These are phyloP conservation scores for Backusella australiensis DNA, from an alignment of 192 early-diverging fungal species.

Conservation along the genomic window DNA sequence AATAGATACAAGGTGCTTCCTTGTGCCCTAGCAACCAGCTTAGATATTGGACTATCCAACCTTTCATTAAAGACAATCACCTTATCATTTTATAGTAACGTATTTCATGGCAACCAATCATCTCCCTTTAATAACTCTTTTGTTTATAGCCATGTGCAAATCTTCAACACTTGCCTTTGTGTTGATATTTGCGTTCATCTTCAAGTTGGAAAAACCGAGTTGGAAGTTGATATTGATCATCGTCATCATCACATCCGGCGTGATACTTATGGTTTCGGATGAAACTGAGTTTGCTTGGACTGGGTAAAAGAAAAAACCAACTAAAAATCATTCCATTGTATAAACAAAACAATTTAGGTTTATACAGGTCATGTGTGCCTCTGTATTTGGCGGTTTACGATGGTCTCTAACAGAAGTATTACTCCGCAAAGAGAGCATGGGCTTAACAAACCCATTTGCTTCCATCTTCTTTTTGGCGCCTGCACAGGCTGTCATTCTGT, in stretches of 20 bases:
- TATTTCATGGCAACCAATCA: background rate
- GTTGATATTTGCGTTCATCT: slow-evolving; percentile 90
- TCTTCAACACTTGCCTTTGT: slow-evolving; percentile 73
- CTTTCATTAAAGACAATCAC: slow-evolving; percentile 83
- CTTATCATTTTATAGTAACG: slow-evolving; percentile 84
- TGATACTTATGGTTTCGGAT: slow-evolving; percentile 83
- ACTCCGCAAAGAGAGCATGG: slow-evolving; percentile 67
- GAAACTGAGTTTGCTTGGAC: slow-evolving; percentile 77
- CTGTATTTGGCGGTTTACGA: slow-evolving; percentile 82
- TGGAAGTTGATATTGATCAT: slow-evolving; percentile 72
- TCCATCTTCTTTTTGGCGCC: slow-evolving; percentile 84
- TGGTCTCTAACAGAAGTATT: slow-evolving; percentile 91
- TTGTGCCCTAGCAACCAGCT: slow-evolving; percentile 81
- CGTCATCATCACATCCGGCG: slow-evolving; percentile 74
- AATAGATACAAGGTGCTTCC: slow-evolving; percentile 72
- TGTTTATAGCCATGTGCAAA: slow-evolving; percentile 69
- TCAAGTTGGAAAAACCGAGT: slow-evolving; percentile 78
- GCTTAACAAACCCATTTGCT: slow-evolving; percentile 87
- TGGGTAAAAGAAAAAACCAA: slow-evolving; percentile 44
- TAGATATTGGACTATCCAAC: slow-evolving; percentile 93
- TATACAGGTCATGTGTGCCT: slow-evolving; percentile 73
- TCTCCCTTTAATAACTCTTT: background rate
- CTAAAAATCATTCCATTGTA: background rate
- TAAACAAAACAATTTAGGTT: slow-evolving; percentile 42
- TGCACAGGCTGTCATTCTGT: slow-evolving; percentile 65